These are phyloP conservation scores for Cytospora schulzeri DNA, from an alignment of 2,329 filamentous ascomycete species.

Conservation along the genomic window DNA sequence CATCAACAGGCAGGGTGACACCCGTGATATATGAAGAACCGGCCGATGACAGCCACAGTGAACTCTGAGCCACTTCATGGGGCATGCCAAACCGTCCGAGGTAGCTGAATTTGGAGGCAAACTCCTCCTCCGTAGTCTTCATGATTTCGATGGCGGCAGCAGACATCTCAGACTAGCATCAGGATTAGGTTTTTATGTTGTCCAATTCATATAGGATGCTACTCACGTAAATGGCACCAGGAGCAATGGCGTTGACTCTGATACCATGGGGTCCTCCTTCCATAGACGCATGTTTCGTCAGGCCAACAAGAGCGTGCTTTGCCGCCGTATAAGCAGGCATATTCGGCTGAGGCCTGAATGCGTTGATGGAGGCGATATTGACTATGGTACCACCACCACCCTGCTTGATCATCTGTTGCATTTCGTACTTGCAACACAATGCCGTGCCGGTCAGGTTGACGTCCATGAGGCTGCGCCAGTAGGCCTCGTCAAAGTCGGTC, in stretches of 20 bases:
- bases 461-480: neutral
- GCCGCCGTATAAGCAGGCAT: neutral
- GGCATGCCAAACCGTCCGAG: neutral
- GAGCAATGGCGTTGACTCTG: neutral
- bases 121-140: neutral
- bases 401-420: neutral
- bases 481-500: conserved; percentile 2
- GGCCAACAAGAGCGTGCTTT: neutral
- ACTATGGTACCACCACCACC: conserved; percentile 1
- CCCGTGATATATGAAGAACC: neutral
- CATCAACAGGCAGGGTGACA: neutral
- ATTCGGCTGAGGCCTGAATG: neutral
- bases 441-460: conserved; percentile 9
- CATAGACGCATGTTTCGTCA: neutral
- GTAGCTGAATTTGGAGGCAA: neutral
- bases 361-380: conserved; percentile 1
- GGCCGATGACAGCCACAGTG: neutral
- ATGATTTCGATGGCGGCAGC: neutral
- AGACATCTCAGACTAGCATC: neutral
- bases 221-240: neutral
- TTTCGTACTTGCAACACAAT: neutral
- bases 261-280: neutral
- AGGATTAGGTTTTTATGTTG: neutral
- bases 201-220: neutral
- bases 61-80: neutral